Evolutionary conservation across 1,284 basidiomycete species (phyloP), one percentile per base, ranked within the genome.

Genomic region (Flammula alnicola): DNA sequence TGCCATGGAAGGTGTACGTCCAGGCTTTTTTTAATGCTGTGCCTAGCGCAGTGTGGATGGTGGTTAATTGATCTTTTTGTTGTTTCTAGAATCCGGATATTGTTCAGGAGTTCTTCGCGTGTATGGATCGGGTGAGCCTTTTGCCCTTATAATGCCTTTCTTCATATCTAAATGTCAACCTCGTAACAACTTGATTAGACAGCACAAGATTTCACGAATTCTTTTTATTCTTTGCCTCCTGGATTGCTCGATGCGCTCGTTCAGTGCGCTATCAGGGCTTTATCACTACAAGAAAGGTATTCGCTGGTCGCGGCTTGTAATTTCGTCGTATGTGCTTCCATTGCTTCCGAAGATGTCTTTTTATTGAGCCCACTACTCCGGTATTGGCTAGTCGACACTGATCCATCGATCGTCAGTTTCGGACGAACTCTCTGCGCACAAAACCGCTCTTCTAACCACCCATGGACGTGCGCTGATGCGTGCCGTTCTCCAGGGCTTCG

Each of bases 21-120:
- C n/a, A 14, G 38, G 20, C 30, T 43, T 46, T 17, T 32, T 32
- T n/a, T n/a, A n/a, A n/a, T n/a, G n/a, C n/a, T n/a, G n/a, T n/a
- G n/a, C n/a, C n/a, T n/a, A n/a, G n/a, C n/a, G n/a, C n/a, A n/a
- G n/a, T n/a, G n/a, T n/a, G n/a, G n/a, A 19, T 16, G 1, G 2
- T 26, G 35, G 6, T n/a, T 44, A 4, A 27, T 14, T 50, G 19
- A 51, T 22, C 11, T 5, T 2, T 19, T 31, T 45, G 10, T 50
- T 49, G 3, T 39, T 39, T 25, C 33, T 43, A 90, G 86, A 90
- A 95, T 62, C 93, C 93, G 0, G 93, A 95, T 64, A 81, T 95
- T 20, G 90, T 93, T 1, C 91, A 93, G 64, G 86, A 84, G 20
- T 94, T 94, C 69, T 95, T 94, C 70, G 79, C 79, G 22, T 93